phyloP scores from a whole-genome alignment of 1,284 basidiomycete genomes.

The Phellinidium pouzarii region DNA sequence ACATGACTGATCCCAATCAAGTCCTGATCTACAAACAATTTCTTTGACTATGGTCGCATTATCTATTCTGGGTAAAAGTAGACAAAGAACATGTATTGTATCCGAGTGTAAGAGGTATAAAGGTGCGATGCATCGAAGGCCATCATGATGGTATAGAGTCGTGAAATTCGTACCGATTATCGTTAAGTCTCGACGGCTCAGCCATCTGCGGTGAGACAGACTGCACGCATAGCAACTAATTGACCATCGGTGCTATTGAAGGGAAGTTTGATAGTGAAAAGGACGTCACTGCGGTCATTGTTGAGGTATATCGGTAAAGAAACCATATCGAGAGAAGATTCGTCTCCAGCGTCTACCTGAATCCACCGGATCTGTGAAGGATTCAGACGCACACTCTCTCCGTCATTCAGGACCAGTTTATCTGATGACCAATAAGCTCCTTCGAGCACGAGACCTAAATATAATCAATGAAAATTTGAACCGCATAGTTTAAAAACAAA shows the following conservation, averaged over 20 bases:
- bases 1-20: constrained; percentile 10
- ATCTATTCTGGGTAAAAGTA: constrained; percentile 8
- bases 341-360: constrained; percentile 44
- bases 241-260: constrained; percentile 61
- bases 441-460: constrained; percentile 74
- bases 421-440: constrained; percentile 73
- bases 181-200: constrained; percentile 25
- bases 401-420: constrained; percentile 73
- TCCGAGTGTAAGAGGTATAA: constrained; percentile 4
- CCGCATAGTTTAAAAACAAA: constrained; percentile 11
- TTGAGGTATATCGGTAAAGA: constrained; percentile 92
- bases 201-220: constrained; percentile 72
- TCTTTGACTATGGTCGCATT: not conserved
- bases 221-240: constrained; percentile 72
- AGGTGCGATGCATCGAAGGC: not conserved
- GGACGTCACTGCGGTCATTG: constrained; percentile 79
- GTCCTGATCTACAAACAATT: not conserved
- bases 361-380: constrained; percentile 84
- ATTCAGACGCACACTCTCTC: constrained; percentile 67
- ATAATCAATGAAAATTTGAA: not conserved
- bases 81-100: not conserved
- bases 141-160: constrained; percentile 9
- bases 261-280: constrained; percentile 81
- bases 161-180: constrained; percentile 5
- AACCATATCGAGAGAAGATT: constrained; percentile 37